A percentile compares a stretch with the other conserved stretches of the same genome.
phyloP scores from a whole-genome alignment of 768 basidiomycete species.

The Tephrocybe rancida region DNA sequence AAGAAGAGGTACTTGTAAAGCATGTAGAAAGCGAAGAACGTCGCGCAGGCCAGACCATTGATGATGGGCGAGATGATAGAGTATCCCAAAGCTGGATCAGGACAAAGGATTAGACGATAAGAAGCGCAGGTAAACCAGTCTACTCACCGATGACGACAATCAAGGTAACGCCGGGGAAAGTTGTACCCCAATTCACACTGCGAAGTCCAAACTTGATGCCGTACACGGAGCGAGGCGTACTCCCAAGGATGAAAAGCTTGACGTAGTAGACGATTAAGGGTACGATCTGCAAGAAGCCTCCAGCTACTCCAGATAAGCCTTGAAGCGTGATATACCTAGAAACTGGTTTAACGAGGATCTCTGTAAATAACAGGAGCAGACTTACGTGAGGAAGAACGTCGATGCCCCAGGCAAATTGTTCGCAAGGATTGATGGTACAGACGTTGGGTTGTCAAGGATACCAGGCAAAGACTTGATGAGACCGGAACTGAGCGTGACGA shows the following conservation, averaged over 20 bases:
- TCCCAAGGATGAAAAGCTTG: slow-evolving; percentile 84
- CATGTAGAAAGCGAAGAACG: slow-evolving; percentile 84
- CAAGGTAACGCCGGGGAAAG: slow-evolving; percentile 72
- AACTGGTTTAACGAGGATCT: too few species aligned
- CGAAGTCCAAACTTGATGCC: slow-evolving; percentile 77
- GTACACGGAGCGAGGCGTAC: slow-evolving; percentile 85
- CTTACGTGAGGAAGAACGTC: slow-evolving; percentile 88
- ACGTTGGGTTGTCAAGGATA: slow-evolving; percentile 68
- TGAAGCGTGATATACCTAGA: slow-evolving; percentile 78
- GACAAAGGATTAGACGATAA: slow-evolving; percentile 4
- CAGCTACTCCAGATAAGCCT: slow-evolving; percentile 77
- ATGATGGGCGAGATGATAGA: slow-evolving; percentile 91
- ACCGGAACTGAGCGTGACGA: slow-evolving; percentile 85
- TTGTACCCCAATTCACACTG: slow-evolving; percentile 75
- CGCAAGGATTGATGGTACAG: slow-evolving; percentile 73
- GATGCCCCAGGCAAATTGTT: slow-evolving; percentile 78
- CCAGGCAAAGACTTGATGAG: slow-evolving; percentile 70
- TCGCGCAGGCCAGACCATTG: slow-evolving; percentile 81
- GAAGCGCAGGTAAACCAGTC: background rate
- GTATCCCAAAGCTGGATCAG: slow-evolving; percentile 67
- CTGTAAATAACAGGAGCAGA: slow-evolving; percentile 1
- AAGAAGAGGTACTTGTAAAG: slow-evolving; percentile 89
- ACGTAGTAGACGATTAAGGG: slow-evolving; percentile 85
- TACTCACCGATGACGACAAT: slow-evolving; percentile 79
- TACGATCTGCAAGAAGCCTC: slow-evolving; percentile 80